A percentile compares a stretch with the other conserved stretches of the same genome.
phyloP scores from a whole-genome alignment of 495 filamentous ascomycete genomes.

The Daldinia vernicosa region DNA sequence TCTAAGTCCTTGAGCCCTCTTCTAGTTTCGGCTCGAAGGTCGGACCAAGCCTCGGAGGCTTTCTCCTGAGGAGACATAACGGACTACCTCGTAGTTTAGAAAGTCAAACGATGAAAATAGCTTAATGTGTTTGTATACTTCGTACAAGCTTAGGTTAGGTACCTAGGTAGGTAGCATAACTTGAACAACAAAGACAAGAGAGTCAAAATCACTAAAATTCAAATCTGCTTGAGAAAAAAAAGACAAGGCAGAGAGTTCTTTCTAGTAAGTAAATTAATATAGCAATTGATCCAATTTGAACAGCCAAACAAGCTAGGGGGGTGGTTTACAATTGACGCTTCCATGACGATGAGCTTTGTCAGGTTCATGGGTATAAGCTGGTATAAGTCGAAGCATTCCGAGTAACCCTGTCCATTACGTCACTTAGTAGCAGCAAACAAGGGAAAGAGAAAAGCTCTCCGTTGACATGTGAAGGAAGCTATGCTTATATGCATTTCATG shows the following conservation, averaged over 20 bases:
- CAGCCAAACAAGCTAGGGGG: background rate
- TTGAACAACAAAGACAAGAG: background rate
- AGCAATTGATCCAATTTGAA: conserved; percentile 14
- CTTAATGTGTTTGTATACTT: background rate
- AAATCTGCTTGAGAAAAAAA: background rate
- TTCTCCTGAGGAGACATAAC: conserved; percentile 18
- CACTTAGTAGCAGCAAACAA: conserved; percentile 6
- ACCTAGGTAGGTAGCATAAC: background rate
- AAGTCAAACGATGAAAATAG: background rate
- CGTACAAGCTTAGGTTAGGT: background rate
- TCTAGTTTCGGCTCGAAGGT: conserved; percentile 9
- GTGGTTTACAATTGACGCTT: conserved; percentile 7
- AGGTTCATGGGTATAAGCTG: background rate
- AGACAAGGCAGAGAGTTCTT: background rate
- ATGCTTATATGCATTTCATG: background rate
- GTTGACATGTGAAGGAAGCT: conserved; percentile 34
- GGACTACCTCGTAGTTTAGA: background rate
- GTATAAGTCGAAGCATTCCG: background rate
- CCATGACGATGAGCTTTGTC: conserved; percentile 26
- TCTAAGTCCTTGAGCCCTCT: conserved; percentile 15
- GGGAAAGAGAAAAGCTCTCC: background rate
- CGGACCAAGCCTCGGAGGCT: conserved; percentile 1
- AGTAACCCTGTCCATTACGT: conserved; percentile 31
- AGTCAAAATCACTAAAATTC: conserved; percentile 2
- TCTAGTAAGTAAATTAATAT: background rate